These are phyloP conservation scores for Myriosclerotinia duriaeana DNA, from an alignment of 2,329 filamentous ascomycete genomes.

Conservation along the genomic window DNA sequence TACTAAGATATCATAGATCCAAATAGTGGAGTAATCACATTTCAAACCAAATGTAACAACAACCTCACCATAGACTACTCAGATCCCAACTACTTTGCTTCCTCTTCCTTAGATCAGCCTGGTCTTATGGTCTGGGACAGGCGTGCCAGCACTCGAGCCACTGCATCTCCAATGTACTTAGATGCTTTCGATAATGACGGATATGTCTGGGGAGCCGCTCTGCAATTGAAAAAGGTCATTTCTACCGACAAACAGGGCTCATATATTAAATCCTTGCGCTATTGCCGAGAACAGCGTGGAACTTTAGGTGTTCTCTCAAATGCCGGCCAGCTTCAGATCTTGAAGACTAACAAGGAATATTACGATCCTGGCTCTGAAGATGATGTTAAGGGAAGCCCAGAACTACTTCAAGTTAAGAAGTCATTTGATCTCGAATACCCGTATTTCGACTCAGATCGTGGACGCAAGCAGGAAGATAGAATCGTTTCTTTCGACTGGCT, in stretches of 20 bases:
- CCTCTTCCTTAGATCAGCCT: conserved; percentile 72
- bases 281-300: conserved; percentile 61
- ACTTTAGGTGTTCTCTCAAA: conserved; percentile 61
- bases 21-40: conserved; percentile 55
- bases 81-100: conserved; percentile 82
- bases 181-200: conserved; percentile 61
- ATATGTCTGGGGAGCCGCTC: conserved; percentile 60
- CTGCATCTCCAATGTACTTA: conserved; percentile 55
- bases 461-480: conserved; percentile 51
- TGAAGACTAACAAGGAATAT: conserved; percentile 58
- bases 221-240: conserved; percentile 58
- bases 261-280: conserved; percentile 61
- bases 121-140: conserved; percentile 78
- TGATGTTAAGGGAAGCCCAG: conserved; percentile 53
- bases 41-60: conserved; percentile 66
- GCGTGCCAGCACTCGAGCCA: conserved; percentile 55
- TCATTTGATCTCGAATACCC: conserved; percentile 63
- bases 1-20: conserved; percentile 44
- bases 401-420: conserved; percentile 58
- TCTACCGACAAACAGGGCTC: conserved; percentile 53
- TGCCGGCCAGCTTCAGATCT: conserved; percentile 61
- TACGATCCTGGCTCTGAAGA: conserved; percentile 45
- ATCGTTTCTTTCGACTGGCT: conserved; percentile 70
- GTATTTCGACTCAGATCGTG: conserved; percentile 49
- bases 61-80: conserved; percentile 75